phyloP scores from a whole-genome alignment of 441 rosid species.

The Populus hybrid region DNA sequence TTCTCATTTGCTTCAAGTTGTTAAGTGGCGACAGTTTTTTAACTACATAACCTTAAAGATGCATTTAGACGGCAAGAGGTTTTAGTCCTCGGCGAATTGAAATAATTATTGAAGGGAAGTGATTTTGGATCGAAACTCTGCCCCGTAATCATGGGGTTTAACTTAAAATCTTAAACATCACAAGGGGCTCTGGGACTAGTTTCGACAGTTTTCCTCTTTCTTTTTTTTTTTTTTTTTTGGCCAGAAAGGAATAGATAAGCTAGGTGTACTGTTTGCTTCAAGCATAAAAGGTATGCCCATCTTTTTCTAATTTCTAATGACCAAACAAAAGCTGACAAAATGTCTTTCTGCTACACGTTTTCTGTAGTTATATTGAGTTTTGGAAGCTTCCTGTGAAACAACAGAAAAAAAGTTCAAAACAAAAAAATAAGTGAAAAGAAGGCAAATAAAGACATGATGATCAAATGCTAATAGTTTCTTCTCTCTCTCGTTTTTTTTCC shows the following conservation, averaged over 20 bases:
- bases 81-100: not conserved
- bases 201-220: not conserved
- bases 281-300: not conserved
- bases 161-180: not conserved
- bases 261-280: not conserved
- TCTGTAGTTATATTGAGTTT: constrained; percentile 18
- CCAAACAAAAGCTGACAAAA: constrained; percentile 21
- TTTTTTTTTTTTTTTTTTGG: not conserved
- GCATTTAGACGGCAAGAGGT: not conserved
- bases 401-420: not conserved
- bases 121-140: not conserved
- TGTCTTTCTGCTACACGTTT: constrained; percentile 22
- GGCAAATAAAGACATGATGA: not conserved
- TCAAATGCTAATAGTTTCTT: not conserved
- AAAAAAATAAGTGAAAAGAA: constrained; percentile 5
- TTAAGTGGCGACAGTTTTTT: not conserved
- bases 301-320: constrained; percentile 19
- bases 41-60: not conserved
- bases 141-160: not conserved
- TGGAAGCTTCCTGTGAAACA: constrained; percentile 22
- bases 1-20: not conserved
- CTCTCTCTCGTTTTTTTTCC: not conserved
- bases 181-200: not conserved
- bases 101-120: not conserved
- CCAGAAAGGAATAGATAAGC: no score